Percentiles rank a stretch among this genome's conserved stretches.
These are phyloP conservation scores for Rhizomucor pusillus DNA, from an alignment of 371 early-diverging fungal species.

Conservation along the genomic window DNA sequence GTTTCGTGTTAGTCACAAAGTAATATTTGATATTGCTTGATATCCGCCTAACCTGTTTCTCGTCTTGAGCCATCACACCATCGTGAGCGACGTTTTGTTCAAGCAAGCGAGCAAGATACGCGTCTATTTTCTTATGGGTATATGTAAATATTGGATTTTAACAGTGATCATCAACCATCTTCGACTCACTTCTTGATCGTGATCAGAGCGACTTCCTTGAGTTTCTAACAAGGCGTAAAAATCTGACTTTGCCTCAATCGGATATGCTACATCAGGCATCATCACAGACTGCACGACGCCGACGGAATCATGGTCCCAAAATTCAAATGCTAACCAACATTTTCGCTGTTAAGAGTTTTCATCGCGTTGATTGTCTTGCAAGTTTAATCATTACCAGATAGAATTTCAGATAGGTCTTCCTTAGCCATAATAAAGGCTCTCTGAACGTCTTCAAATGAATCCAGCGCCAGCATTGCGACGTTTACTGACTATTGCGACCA, in stretches of 20 bases:
- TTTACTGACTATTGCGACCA: constrained; percentile 25
- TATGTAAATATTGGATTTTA: no score
- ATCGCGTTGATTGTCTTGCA: not conserved
- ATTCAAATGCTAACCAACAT: constrained; percentile 75
- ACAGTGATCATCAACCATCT: not conserved
- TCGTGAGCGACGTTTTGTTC: constrained; percentile 57
- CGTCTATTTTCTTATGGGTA: constrained; percentile 52
- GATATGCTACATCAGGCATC: constrained; percentile 21
- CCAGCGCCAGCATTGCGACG: constrained; percentile 39
- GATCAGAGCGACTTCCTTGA: constrained; percentile 72
- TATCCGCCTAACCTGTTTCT: constrained; percentile 25
- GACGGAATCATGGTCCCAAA: constrained; percentile 67
- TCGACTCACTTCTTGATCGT: constrained; percentile 62
- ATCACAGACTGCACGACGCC: constrained; percentile 55
- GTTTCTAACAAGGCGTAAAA: constrained; percentile 82
- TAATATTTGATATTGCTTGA: not conserved
- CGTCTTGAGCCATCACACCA: constrained; percentile 79
- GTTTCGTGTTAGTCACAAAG: constrained; percentile 14
- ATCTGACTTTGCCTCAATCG: constrained; percentile 22
- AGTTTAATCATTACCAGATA: constrained; percentile 36
- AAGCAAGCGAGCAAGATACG: constrained; percentile 54
- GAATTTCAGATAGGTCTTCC: constrained; percentile 43
- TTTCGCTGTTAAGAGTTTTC: no score
- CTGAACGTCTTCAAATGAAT: constrained; percentile 41
- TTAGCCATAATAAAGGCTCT: constrained; percentile 44